Evolutionary conservation across 805 yeast genomes (phyloP).

Genomic region (Kregervanrija pseudodelftensis): DNA sequence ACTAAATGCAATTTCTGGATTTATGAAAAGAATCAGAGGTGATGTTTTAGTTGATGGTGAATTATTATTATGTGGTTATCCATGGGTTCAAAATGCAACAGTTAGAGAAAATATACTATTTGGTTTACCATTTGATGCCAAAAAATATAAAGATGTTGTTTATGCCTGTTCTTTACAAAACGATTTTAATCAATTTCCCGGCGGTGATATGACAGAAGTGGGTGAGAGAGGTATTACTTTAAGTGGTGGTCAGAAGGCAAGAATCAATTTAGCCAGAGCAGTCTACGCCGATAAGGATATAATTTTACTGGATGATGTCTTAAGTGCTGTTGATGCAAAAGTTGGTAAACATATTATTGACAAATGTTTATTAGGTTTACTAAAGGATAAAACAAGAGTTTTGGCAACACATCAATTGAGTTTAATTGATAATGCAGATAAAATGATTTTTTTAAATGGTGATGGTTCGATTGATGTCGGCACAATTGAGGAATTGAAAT

Average conservation of each 20-base stretch:
- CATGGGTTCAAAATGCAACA: conserved; percentile 82
- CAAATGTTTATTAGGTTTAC: conserved; percentile 54
- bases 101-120: conserved; percentile 68
- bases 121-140: conserved; percentile 48
- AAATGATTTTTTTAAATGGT: conserved; percentile 60
- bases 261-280: conserved; percentile 63
- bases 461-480: conserved; percentile 60
- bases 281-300: conserved; percentile 57
- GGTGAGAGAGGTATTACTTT: conserved; percentile 83
- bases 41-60: conserved; percentile 45
- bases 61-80: conserved; percentile 48
- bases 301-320: conserved; percentile 54
- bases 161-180: conserved; percentile 59
- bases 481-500: conserved; percentile 44
- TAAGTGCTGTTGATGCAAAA: conserved; percentile 69
- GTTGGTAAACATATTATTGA: conserved; percentile 52
- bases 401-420: conserved; percentile 83
- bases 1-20: conserved; percentile 63
- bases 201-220: conserved; percentile 72
- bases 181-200: conserved; percentile 62
- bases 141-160: conserved; percentile 46
- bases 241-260: conserved; percentile 88
- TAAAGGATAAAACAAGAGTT: conserved; percentile 56
- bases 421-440: conserved; percentile 60
- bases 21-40: conserved; percentile 55